phyloP scores from a whole-genome alignment of 2,329 filamentous ascomycete genomes.

The Fusarium floridanum region DNA sequence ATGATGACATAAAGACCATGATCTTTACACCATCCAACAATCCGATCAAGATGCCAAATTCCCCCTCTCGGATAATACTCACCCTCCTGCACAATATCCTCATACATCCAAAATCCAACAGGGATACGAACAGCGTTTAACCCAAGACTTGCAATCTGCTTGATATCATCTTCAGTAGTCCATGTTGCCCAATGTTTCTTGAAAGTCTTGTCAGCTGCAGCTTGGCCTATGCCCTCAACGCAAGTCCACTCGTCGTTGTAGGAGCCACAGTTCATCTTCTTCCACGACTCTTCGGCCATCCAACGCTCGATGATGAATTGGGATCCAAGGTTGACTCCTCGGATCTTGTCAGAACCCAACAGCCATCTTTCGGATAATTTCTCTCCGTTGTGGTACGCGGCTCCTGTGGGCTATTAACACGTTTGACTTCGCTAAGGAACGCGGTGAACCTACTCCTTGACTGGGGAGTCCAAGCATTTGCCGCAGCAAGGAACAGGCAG shows the following conservation, averaged over 20 bases:
- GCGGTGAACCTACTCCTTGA: not conserved
- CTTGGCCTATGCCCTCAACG: constrained; percentile 42
- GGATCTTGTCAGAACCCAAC: constrained; percentile 27
- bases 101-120: constrained; percentile 46
- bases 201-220: constrained; percentile 39
- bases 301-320: constrained; percentile 47
- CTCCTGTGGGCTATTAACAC: not conserved
- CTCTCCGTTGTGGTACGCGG: not conserved
- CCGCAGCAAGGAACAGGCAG: not conserved
- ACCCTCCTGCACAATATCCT: constrained; percentile 38
- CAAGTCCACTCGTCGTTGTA: constrained; percentile 46
- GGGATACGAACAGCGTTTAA: constrained; percentile 46
- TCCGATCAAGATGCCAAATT: constrained; percentile 42
- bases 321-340: constrained; percentile 45
- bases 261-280: constrained; percentile 42
- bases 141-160: constrained; percentile 39
- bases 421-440: not conserved
- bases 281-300: constrained; percentile 42
- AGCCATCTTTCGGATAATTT: constrained; percentile 31
- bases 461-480: constrained; percentile 19
- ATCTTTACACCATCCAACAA: constrained; percentile 45
- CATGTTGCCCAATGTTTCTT: constrained; percentile 44
- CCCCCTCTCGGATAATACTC: constrained; percentile 43
- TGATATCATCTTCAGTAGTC: constrained; percentile 41
- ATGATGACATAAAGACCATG: constrained; percentile 43